A percentile compares a stretch with the other conserved stretches of the same genome.
Conservation (phyloP, 129 eudicot genomes). For the Erigeron canadensis region DNA sequence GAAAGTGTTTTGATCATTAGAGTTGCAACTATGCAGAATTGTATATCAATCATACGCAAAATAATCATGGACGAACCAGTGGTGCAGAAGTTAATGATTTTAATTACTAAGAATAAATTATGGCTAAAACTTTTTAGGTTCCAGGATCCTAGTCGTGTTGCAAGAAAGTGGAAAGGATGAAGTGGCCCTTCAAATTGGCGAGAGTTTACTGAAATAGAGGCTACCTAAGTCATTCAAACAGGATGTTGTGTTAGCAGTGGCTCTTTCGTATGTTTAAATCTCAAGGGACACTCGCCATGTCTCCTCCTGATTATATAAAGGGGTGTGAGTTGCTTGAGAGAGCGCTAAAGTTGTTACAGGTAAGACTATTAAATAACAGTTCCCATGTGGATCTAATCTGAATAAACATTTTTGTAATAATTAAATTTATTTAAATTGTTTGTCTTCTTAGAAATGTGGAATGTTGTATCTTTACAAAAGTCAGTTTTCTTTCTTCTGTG, state of each 20-base stretch:
- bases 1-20: background rate
- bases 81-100: too few relatives aligned
- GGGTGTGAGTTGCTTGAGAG: conserved; percentile 92
- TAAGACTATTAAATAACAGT: conserved; percentile 10
- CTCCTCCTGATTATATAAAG: conserved; percentile 82
- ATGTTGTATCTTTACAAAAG: background rate
- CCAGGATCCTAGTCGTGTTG: conserved; percentile 88
- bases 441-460: background rate
- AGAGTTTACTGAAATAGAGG: conserved; percentile 74
- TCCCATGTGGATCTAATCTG: background rate
- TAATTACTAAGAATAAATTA: background rate
- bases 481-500: background rate
- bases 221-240: conserved; percentile 92
- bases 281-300: conserved; percentile 82
- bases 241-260: conserved; percentile 90
- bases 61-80: too few relatives aligned
- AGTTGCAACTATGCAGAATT: background rate
- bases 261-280: conserved; percentile 83
- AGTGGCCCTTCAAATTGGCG: conserved; percentile 81
- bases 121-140: conserved; percentile 43
- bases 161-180: conserved; percentile 94
- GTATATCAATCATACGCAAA: background rate
- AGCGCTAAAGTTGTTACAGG: conserved; percentile 90
- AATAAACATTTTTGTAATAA: too few relatives aligned
- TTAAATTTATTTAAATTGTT: too few relatives aligned